phyloP scores from a whole-genome alignment of 192 early-diverging fungal genomes.

The Podila clonocystis region DNA sequence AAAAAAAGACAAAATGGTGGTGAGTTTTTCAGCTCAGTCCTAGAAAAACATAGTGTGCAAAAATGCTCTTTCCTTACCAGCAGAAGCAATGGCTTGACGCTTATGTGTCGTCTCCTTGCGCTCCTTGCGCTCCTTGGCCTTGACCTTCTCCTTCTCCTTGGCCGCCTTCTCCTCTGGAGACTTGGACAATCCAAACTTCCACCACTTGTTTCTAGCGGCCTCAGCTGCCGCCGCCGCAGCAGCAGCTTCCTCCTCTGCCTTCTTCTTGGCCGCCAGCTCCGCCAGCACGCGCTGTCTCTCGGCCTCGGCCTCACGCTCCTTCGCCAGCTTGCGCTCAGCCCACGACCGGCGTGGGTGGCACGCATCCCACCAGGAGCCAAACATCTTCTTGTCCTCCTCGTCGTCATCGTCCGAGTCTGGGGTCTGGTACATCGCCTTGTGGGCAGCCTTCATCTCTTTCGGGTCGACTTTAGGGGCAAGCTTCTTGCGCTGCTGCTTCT shows the following conservation, averaged over 20 bases:
- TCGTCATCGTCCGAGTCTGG: slow-evolving; percentile 7
- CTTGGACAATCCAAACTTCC: slow-evolving; percentile 15
- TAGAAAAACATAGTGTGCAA: not conserved
- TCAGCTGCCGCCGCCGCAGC: slow-evolving; percentile 31
- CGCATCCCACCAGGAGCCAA: slow-evolving; percentile 45
- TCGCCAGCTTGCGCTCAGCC: slow-evolving; percentile 44
- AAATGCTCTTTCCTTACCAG: slow-evolving; percentile 20
- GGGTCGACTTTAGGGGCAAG: slow-evolving; percentile 47
- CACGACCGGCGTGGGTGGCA: slow-evolving; percentile 43
- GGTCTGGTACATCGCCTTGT: slow-evolving; percentile 20
- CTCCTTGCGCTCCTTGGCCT: slow-evolving; percentile 33
- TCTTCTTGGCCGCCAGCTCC: slow-evolving; percentile 30
- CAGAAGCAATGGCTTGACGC: slow-evolving; percentile 49
- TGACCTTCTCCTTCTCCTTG: slow-evolving; percentile 16
- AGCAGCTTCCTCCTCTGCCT: slow-evolving; percentile 32
- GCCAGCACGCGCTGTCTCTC: slow-evolving; percentile 25
- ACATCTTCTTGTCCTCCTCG: slow-evolving; percentile 39
- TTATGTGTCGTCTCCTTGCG: slow-evolving; percentile 26
- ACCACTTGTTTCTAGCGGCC: slow-evolving; percentile 41
- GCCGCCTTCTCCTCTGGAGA: slow-evolving; percentile 25
- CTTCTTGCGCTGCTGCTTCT: slow-evolving; percentile 20
- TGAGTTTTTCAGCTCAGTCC: too few relatives aligned
- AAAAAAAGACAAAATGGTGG: not conserved
- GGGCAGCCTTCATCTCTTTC: slow-evolving; percentile 49
- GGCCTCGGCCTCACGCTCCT: slow-evolving; percentile 40